A percentile compares a stretch with the other conserved stretches of the same genome.
phyloP scores from a whole-genome alignment of 805 yeast species.

The Candida montana region DNA sequence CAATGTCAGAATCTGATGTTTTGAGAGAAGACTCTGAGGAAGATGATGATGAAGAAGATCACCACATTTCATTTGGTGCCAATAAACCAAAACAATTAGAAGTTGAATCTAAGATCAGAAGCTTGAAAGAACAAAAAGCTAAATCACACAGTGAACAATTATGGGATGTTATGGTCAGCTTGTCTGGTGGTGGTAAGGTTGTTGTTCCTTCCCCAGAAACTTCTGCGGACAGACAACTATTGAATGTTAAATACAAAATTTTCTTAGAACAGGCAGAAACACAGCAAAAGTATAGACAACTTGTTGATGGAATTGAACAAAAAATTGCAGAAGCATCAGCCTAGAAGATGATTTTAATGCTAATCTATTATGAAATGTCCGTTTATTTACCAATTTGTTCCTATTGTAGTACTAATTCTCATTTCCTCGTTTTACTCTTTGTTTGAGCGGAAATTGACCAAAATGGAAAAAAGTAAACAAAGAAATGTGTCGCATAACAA shows the following conservation, averaged over 20 bases:
- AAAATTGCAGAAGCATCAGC: conserved; percentile 2
- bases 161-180: conserved; percentile 82
- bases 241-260: conserved; percentile 75
- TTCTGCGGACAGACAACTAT: conserved; percentile 63
- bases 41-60: conserved; percentile 41
- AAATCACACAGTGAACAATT: conserved; percentile 46
- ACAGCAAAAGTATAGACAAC: conserved; percentile 69
- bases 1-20: conserved; percentile 30
- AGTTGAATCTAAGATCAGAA: conserved; percentile 38
- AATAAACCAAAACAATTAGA: conserved; percentile 48
- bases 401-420: no score
- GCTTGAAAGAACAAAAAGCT: conserved; percentile 23
- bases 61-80: conserved; percentile 55
- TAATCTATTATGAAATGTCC: no score
- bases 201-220: conserved; percentile 57
- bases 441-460: no score
- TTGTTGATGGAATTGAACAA: conserved; percentile 49
- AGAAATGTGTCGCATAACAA: no score
- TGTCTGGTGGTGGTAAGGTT: conserved; percentile 80
- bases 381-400: no score
- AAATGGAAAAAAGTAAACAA: no score
- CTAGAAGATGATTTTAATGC: no score
- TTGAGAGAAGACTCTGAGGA: conserved; percentile 38
- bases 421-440: no score
- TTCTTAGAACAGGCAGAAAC: conserved; percentile 83